Percentiles rank a stretch among this genome's conserved stretches.
Evolutionary conservation across 106 monocot species (phyloP).

Genomic region (Dioscorea zingiberensis): DNA sequence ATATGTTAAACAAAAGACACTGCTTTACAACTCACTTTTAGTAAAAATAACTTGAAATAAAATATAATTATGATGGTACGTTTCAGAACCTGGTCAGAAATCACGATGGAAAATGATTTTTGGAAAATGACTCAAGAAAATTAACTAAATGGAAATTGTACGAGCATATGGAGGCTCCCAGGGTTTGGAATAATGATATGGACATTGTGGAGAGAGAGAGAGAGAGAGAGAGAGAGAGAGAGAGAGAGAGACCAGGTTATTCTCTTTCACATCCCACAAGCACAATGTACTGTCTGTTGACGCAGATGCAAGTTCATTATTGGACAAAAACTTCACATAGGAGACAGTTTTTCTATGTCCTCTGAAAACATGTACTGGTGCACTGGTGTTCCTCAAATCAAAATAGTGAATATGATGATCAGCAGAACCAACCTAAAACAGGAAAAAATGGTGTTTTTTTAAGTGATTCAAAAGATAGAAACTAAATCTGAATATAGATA

Average conservation of each 20-base stretch:
- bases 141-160: no score
- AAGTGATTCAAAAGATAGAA: background rate
- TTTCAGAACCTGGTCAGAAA: no score
- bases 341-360: slow-evolving; percentile 95
- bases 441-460: background rate
- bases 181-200: no score
- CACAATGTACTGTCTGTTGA: slow-evolving; percentile 93
- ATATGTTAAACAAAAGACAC: no score
- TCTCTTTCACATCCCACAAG: slow-evolving; percentile 92
- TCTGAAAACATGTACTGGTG: slow-evolving; percentile 68
- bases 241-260: slow-evolving; percentile 44
- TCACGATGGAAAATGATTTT: no score
- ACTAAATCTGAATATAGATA: background rate
- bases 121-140: no score
- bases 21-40: no score
- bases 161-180: no score
- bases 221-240: no score
- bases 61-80: no score
- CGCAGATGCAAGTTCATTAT: slow-evolving; percentile 88
- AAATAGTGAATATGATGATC: slow-evolving; percentile 97
- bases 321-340: slow-evolving; percentile 93
- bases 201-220: no score
- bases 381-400: slow-evolving; percentile 88
- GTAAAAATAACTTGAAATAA: no score
- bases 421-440: slow-evolving; percentile 84